phyloP scores from a whole-genome alignment of 2,329 filamentous ascomycete genomes.

The Colletotrichum tanaceti region DNA sequence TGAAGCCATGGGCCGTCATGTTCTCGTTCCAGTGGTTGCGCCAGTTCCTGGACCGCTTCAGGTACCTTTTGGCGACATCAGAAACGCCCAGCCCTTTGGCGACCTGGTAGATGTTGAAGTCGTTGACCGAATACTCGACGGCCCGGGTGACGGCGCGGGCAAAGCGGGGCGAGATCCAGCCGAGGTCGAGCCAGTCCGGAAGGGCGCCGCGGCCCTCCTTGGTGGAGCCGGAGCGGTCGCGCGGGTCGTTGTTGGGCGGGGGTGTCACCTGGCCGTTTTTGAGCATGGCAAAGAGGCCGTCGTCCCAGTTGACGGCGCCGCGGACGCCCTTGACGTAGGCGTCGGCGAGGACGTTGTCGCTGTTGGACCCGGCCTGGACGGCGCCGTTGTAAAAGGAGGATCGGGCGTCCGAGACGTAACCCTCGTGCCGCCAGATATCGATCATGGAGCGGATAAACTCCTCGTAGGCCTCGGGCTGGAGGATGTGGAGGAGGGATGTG shows the following conservation, averaged over 20 bases:
- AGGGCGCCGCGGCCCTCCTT: conserved; percentile 76
- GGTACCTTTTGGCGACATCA: conserved; percentile 67
- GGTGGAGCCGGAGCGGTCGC: conserved; percentile 69
- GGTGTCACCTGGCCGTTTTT: conserved; percentile 75
- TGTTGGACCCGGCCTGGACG: conserved; percentile 76
- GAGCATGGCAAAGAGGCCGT: conserved; percentile 71
- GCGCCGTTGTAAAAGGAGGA: conserved; percentile 77
- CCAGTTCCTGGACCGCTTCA: conserved; percentile 75
- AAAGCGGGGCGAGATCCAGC: conserved; percentile 73
- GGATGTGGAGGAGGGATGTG: conserved; percentile 72
- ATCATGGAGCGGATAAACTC: conserved; percentile 75
- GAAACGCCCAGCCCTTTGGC: conserved; percentile 66
- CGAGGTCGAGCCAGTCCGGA: conserved; percentile 73
- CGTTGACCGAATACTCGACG: conserved; percentile 76
- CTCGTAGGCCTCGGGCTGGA: conserved; percentile 72
- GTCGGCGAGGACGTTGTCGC: conserved; percentile 78
- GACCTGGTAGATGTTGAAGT: conserved; percentile 75
- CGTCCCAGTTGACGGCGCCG: conserved; percentile 72
- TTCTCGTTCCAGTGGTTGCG: conserved; percentile 76
- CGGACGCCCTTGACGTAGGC: conserved; percentile 76
- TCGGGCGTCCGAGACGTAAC: conserved; percentile 73
- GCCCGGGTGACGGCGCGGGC: conserved; percentile 72
- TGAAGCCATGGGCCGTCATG: conserved; percentile 68
- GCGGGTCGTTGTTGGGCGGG: conserved; percentile 67
- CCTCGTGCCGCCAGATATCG: conserved; percentile 74